These are phyloP conservation scores for Trichoderma sp. DNA, from an alignment of 2,329 filamentous ascomycete species.

Conservation along the genomic window DNA sequence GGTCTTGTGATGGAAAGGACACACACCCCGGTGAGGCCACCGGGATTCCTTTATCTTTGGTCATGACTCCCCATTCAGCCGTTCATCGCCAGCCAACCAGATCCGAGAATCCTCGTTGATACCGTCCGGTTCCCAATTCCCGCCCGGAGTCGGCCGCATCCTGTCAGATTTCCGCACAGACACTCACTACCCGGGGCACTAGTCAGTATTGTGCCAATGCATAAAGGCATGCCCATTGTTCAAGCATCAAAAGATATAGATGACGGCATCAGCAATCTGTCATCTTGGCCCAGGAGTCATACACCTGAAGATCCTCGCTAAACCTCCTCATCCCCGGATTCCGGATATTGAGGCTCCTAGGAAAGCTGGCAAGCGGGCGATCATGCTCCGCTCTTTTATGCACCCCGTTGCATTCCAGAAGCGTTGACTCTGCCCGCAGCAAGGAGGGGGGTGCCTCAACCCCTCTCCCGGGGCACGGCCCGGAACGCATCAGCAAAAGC, in stretches of 20 bases:
- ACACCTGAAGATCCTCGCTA: neutral
- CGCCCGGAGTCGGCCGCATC: neutral
- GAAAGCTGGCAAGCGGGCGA: conserved; percentile 14
- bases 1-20: conserved; percentile 4
- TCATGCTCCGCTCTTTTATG: conserved; percentile 14
- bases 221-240: neutral
- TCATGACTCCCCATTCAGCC: neutral
- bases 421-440: neutral
- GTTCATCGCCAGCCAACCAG: neutral
- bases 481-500: conserved; percentile 1
- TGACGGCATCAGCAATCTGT: neutral
- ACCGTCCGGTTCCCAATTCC: neutral
- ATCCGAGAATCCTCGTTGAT: neutral
- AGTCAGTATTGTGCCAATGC: neutral
- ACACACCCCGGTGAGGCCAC: conserved; percentile 1
- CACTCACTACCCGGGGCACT: neutral
- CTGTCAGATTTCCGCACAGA: neutral
- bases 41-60: neutral
- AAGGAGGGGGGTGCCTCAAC: neutral
- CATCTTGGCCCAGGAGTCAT: neutral
- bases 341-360: conserved; percentile 11
- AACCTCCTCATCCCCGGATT: conserved; percentile 2
- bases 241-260: neutral
- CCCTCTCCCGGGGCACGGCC: neutral
- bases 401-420: conserved; percentile 7